A percentile compares a stretch with the other conserved stretches of the same genome.
Evolutionary conservation across 768 basidiomycete species (phyloP).

Genomic region (Porphyrellus cyaneotinctus): DNA sequence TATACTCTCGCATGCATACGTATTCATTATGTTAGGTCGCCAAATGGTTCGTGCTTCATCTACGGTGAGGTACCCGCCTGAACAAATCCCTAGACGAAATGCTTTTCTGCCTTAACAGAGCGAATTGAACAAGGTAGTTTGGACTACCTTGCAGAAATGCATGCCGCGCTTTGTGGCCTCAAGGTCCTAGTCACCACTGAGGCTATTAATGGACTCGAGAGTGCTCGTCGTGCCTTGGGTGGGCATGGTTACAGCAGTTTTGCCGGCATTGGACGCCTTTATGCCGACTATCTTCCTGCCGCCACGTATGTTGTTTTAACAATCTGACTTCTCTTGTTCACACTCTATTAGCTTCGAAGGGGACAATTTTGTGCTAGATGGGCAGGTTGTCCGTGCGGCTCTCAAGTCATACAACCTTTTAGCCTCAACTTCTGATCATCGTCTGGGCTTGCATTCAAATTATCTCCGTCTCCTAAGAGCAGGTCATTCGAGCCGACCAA

Average conservation of each 20-base stretch:
- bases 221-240: conserved; percentile 65
- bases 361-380: conserved; percentile 73
- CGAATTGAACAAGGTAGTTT: conserved; percentile 55
- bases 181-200: conserved; percentile 56
- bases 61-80: not conserved
- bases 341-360: conserved; percentile 56
- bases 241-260: conserved; percentile 75
- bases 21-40: conserved; percentile 61
- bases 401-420: conserved; percentile 56
- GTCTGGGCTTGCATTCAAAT: conserved; percentile 17
- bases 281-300: conserved; percentile 61
- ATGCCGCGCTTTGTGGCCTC: conserved; percentile 64
- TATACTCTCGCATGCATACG: conserved; percentile 63
- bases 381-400: conserved; percentile 70
- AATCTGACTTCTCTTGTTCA: not conserved
- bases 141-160: conserved; percentile 64
- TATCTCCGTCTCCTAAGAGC: conserved; percentile 54
- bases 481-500: conserved; percentile 16
- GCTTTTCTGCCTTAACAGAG: conserved; percentile 47
- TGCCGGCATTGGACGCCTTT: conserved; percentile 59
- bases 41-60: conserved; percentile 44
- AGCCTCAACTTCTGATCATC: conserved; percentile 18
- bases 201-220: conserved; percentile 57
- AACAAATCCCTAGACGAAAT: conserved; percentile 35
- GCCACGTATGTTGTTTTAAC: conserved; percentile 46